Conservation (phyloP, 2,329 filamentous ascomycete genomes). For the Epichloe sibirici region DNA sequence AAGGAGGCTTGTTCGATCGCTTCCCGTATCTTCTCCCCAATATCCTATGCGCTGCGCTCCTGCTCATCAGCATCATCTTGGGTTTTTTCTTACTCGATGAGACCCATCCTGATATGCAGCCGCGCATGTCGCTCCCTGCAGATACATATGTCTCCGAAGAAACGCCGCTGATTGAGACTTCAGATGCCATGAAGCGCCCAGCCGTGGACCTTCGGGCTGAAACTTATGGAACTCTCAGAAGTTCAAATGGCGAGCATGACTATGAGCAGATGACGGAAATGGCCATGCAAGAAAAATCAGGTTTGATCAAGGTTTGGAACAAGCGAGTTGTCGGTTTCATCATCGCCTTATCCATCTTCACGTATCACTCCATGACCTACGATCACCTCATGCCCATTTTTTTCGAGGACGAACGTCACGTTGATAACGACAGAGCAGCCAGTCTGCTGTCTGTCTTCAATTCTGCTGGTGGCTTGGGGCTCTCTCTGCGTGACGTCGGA, state of each 20-base stretch:
- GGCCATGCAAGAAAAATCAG: slow-evolving; percentile 21
- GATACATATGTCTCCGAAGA: slow-evolving; percentile 47
- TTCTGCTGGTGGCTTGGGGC: slow-evolving; percentile 49
- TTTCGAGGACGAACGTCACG: slow-evolving; percentile 60
- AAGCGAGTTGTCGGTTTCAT: slow-evolving; percentile 63
- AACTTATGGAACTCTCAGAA: slow-evolving; percentile 61
- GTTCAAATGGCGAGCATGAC: slow-evolving; percentile 31
- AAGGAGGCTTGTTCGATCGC: slow-evolving; percentile 55
- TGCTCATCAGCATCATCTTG: slow-evolving; percentile 65
- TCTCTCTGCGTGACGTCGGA: slow-evolving; percentile 50
- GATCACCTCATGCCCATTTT: slow-evolving; percentile 90
- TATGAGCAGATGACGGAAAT: slow-evolving; percentile 23
- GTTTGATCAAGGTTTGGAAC: slow-evolving; percentile 33
- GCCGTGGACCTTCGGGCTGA: slow-evolving; percentile 65
- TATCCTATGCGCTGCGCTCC: slow-evolving; percentile 64
- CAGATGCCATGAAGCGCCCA: slow-evolving; percentile 61
- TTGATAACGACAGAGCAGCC: slow-evolving; percentile 22
- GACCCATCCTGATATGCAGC: slow-evolving; percentile 75
- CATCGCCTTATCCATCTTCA: slow-evolving; percentile 77
- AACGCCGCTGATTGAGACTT: slow-evolving; percentile 64
- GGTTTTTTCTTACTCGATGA: slow-evolving; percentile 77
- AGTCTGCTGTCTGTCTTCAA: slow-evolving; percentile 34
- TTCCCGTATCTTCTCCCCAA: slow-evolving; percentile 89
- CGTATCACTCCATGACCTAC: slow-evolving; percentile 91
- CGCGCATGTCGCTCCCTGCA: slow-evolving; percentile 32